Evolutionary conservation across 768 basidiomycete genomes (phyloP), one percentile per base, ranked within the genome.

Genomic region (Amyloporia xantha): DNA sequence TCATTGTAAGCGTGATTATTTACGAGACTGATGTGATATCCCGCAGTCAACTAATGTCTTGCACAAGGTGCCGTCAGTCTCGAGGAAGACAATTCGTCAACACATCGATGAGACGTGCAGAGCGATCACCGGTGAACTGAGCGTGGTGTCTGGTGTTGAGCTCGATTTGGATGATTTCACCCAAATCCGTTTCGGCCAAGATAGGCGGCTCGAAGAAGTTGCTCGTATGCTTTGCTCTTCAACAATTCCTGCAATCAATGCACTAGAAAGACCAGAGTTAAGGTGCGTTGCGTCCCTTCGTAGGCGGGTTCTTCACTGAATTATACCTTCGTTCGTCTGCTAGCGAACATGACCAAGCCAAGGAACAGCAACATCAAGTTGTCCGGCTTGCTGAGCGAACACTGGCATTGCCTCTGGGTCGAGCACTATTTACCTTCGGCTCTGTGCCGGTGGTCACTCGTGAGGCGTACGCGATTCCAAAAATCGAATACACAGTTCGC

Each of bases 391-490:
- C 88, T 13, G 86, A 91, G 58, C 76, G 94, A 28, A 97, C 93
- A 0, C 73, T 96, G n/a, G 84, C 95, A 2, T 71, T 96, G 26
- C 84, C 94, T 0, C 80, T 91, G 52, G 96, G 96, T 7, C 77
- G 91, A 50, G 93, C 90, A 0, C 82, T 96, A 73, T 95, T 93
- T 62, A 91, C 88, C 1, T 96, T 88, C 64, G 89, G 86, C 7
- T 84, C 90, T 0, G 76, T 86, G n/a, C 69, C 78, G 12, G 79
- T 78, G 1, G 81, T 90, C 33, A 84, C 84, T 23, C 76, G 82
- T 41, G 89, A 92, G 61, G 82, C 86, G 1, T 89, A 89, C 60
- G 68, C 71, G 24, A 84, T 90, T 33, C 90, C 90, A 5, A 86
- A 83, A 60, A 72, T 92, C 43, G 89, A 91, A 59, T 88, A 79